Percentiles rank a stretch among this genome's conserved stretches.
These are phyloP conservation scores for Arctium lappa DNA, from an alignment of 129 eudicot genomes.

Conservation along the genomic window DNA sequence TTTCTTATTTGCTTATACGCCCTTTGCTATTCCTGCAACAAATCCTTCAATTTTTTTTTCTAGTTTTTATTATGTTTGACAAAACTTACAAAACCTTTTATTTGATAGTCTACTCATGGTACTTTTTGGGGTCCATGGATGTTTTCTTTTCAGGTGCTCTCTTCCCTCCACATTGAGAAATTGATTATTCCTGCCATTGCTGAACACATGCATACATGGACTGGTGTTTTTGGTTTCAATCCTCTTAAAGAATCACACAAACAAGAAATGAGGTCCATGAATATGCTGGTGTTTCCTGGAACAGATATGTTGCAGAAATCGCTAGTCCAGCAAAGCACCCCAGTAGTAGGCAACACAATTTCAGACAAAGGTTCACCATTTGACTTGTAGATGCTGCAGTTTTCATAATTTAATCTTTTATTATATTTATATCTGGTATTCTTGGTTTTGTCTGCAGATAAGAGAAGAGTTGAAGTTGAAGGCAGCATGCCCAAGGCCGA, in stretches of 20 bases:
- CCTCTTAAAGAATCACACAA: conserved; percentile 55
- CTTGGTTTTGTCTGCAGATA: conserved; percentile 21
- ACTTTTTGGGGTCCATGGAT: background rate
- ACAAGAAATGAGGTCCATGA: conserved; percentile 73
- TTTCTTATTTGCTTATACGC: background rate
- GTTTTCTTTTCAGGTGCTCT: conserved; percentile 51
- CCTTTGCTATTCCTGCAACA: background rate
- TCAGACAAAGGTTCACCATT: conserved; percentile 12
- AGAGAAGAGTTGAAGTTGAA: conserved; percentile 16
- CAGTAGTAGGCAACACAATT: conserved; percentile 21
- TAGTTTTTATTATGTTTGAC: background rate
- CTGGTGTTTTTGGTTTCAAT: conserved; percentile 61
- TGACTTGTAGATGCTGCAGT: background rate
- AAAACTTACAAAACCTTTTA: background rate
- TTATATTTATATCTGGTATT: background rate
- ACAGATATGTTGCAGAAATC: conserved; percentile 81
- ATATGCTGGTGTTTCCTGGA: conserved; percentile 92
- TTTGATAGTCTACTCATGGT: background rate
- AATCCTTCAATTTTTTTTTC: background rate
- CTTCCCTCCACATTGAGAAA: conserved; percentile 64
- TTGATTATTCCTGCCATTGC: conserved; percentile 87
- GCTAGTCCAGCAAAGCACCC: conserved; percentile 32
- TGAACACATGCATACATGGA: conserved; percentile 93
- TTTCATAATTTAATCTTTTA: background rate
- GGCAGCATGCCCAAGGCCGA: conserved; percentile 9